Percentiles rank a stretch among this genome's conserved stretches.
Evolutionary conservation across 116 monocot species (phyloP).

Genomic region (Trichopus zeylanicus): DNA sequence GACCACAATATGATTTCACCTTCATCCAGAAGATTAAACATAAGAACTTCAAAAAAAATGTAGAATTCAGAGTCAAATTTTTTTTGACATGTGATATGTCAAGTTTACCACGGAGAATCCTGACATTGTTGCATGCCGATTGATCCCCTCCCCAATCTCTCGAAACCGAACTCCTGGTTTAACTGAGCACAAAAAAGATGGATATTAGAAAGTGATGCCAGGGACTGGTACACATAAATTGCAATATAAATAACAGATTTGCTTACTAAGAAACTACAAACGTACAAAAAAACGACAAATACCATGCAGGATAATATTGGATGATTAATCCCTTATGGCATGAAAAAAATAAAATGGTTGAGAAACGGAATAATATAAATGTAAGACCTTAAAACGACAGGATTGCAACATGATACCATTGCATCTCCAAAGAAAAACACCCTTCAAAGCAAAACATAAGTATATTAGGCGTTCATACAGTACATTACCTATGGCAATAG

Average conservation of each 20-base stretch:
- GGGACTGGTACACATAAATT: background rate
- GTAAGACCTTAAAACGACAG: background rate
- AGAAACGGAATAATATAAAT: background rate
- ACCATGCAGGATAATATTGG: too few species aligned
- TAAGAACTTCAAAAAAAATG: background rate
- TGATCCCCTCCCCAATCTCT: conserved; percentile 95
- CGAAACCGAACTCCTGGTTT: conserved; percentile 98
- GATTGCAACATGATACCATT: too few species aligned
- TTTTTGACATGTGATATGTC: background rate
- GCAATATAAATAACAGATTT: background rate
- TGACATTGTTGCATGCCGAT: conserved; percentile 84
- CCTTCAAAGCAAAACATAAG: too few species aligned
- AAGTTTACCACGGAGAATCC: conserved; percentile 88
- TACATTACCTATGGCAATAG: conserved; percentile 76
- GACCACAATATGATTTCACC: conserved; percentile 99
- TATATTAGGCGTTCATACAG: too few species aligned
- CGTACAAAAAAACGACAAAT: too few species aligned
- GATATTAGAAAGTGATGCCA: background rate
- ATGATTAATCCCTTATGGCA: too few species aligned
- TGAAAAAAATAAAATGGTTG: background rate
- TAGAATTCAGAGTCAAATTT: too few species aligned
- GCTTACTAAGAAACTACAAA: too few species aligned
- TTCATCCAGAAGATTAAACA: conserved; percentile 20
- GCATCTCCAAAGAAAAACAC: too few species aligned
- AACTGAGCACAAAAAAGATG: conserved; percentile 29